These are phyloP conservation scores for Karstenula rhodostoma DNA, from an alignment of 2,329 filamentous ascomycete genomes.

Conservation along the genomic window DNA sequence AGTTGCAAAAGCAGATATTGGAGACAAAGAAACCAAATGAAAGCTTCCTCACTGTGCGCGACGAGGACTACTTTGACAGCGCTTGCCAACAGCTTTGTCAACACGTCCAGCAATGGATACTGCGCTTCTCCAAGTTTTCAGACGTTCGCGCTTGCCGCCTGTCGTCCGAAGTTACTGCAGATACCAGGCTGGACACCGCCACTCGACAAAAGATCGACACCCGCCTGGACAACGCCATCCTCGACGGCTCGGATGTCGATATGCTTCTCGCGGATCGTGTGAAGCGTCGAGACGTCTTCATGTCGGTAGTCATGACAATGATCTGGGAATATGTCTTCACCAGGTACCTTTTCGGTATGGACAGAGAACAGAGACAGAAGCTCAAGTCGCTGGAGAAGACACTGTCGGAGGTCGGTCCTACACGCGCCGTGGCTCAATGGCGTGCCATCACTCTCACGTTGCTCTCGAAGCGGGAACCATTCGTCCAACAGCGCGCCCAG, in stretches of 20 bases:
- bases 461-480: conserved; percentile 80
- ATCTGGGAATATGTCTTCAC: conserved; percentile 99
- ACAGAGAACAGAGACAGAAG: conserved; percentile 95
- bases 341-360: conserved; percentile 97
- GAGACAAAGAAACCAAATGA: conserved; percentile 65
- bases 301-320: conserved; percentile 99
- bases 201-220: conserved; percentile 83
- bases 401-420: conserved; percentile 84
- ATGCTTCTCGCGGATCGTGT: conserved; percentile 87
- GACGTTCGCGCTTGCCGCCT: conserved; percentile 87
- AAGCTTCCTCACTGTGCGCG: conserved; percentile 79
- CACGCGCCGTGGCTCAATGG: conserved; percentile 93
- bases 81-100: conserved; percentile 94
- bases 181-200: conserved; percentile 41
- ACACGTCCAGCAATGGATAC: conserved; percentile 96
- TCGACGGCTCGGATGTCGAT: conserved; percentile 95
- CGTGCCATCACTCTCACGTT: conserved; percentile 93
- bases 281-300: conserved; percentile 90
- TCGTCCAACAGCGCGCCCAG: conserved; percentile 80
- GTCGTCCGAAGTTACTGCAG: conserved; percentile 82
- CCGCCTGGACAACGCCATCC: conserved; percentile 89
- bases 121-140: conserved; percentile 97
- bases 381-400: conserved; percentile 95
- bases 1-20: conserved; percentile 67
- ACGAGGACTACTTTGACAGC: conserved; percentile 95